Evolutionary conservation across 305 asterid genomes (phyloP).

Genomic region (Fraxinus sp.): DNA sequence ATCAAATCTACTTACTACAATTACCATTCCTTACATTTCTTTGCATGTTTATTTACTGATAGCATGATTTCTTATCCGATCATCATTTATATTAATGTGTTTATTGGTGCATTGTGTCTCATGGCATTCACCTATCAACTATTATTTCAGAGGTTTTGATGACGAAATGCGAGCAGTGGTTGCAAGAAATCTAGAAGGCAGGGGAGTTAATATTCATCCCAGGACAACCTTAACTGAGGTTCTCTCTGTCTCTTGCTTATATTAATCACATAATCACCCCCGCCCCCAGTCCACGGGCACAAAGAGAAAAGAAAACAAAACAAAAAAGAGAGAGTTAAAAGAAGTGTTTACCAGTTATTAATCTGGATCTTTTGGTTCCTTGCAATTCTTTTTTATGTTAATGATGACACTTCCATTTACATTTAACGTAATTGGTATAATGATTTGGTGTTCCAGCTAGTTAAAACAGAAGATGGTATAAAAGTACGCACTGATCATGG

Average conservation of each 20-base stretch:
- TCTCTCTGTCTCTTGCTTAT: background rate
- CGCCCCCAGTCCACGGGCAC: background rate
- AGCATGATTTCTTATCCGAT: conserved; percentile 1
- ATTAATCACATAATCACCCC: background rate
- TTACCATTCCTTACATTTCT: background rate
- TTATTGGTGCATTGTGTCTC: conserved; percentile 16
- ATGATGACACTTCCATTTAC: conserved; percentile 11
- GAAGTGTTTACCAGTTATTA: background rate
- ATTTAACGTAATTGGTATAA: conserved; percentile 11
- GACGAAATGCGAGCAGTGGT: conserved; percentile 92
- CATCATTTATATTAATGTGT: conserved; percentile 8
- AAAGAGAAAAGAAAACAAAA: background rate
- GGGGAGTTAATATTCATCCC: conserved; percentile 90
- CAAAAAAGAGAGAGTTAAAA: background rate
- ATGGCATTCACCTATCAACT: conserved; percentile 17
- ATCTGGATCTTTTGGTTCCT: conserved; percentile 7
- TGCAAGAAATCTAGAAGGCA: conserved; percentile 92
- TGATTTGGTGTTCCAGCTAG: conserved; percentile 56
- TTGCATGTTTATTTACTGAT: background rate
- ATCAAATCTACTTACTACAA: background rate
- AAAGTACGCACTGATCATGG: conserved; percentile 83
- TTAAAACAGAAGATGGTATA: conserved; percentile 71
- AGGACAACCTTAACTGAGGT: conserved; percentile 80
- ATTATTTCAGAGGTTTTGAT: conserved; percentile 81
- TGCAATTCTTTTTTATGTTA: conserved; percentile 2